Evolutionary conservation across 768 basidiomycete genomes (phyloP).

Genomic region (Melanogaster broomeanus): DNA sequence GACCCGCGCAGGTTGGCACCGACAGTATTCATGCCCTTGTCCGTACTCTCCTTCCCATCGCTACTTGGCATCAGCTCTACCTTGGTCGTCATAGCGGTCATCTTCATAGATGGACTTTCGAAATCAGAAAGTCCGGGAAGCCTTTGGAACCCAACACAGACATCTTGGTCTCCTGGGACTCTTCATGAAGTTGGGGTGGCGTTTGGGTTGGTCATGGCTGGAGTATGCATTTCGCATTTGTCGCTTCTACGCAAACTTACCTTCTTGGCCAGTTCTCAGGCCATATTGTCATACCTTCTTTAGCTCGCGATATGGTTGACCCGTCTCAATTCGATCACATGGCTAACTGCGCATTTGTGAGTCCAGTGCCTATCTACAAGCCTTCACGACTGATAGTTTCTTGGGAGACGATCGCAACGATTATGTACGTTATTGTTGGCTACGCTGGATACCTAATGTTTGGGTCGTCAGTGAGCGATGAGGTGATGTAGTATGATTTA

Average conservation of each 20-base stretch:
- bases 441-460: conserved; percentile 92
- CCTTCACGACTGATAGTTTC: not conserved
- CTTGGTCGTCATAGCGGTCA: conserved; percentile 68
- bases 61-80: conserved; percentile 84
- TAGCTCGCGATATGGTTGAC: conserved; percentile 88
- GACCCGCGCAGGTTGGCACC: conserved; percentile 66
- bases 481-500: conserved; percentile 47
- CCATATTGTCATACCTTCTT: conserved; percentile 90
- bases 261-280: conserved; percentile 67
- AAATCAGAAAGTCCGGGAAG: conserved; percentile 78
- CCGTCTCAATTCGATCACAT: conserved; percentile 79
- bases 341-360: conserved; percentile 85
- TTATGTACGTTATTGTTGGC: conserved; percentile 67
- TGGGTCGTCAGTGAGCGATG: conserved; percentile 74
- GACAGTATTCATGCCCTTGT: conserved; percentile 82
- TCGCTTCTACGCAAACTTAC: not conserved
- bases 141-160: conserved; percentile 73
- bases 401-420: conserved; percentile 59
- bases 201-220: conserved; percentile 91
- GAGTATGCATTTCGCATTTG: conserved; percentile 48
- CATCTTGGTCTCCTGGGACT: conserved; percentile 55
- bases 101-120: conserved; percentile 80
- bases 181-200: conserved; percentile 68
- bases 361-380: no score
- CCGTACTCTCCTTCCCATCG: conserved; percentile 85